phyloP scores from a whole-genome alignment of 2,329 filamentous ascomycete genomes.

The Cladobotryum protrusum region DNA sequence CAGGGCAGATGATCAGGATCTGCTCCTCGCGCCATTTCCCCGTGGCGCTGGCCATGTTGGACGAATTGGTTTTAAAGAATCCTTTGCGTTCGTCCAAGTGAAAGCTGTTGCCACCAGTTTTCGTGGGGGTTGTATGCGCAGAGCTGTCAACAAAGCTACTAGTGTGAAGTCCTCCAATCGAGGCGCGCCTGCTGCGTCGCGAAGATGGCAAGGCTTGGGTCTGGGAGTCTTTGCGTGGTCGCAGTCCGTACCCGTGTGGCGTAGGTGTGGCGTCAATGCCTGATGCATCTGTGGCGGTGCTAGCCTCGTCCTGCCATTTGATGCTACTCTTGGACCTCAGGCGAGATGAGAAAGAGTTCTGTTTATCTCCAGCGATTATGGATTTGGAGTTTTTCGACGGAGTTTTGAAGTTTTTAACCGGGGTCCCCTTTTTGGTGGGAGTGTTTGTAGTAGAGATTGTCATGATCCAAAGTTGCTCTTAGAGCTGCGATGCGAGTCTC shows the following conservation, averaged over 20 bases:
- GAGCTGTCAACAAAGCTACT: not conserved
- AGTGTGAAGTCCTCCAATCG: not conserved
- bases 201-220: slow-evolving; percentile 16
- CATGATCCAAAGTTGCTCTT: no score
- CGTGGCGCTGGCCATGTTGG: slow-evolving; percentile 48
- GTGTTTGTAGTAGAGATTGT: no score
- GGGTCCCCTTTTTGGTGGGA: no score
- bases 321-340: no score
- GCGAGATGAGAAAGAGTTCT: no score
- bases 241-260: slow-evolving; percentile 19
- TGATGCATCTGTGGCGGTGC: slow-evolving; percentile 12
- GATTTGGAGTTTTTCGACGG: not conserved
- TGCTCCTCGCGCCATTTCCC: slow-evolving; percentile 60
- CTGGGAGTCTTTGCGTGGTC: slow-evolving; percentile 20
- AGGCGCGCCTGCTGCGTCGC: slow-evolving; percentile 13
- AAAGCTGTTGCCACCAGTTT: not conserved
- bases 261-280: slow-evolving; percentile 16
- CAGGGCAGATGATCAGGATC: slow-evolving; percentile 67
- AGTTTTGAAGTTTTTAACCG: not conserved
- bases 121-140: not conserved
- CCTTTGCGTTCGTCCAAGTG: no score
- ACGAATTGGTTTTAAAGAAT: slow-evolving; percentile 8
- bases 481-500: no score
- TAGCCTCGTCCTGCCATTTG: not conserved
- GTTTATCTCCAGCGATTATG: no score